Conservation (phyloP, 331 rosid species). For the Acacia pycnantha region DNA sequence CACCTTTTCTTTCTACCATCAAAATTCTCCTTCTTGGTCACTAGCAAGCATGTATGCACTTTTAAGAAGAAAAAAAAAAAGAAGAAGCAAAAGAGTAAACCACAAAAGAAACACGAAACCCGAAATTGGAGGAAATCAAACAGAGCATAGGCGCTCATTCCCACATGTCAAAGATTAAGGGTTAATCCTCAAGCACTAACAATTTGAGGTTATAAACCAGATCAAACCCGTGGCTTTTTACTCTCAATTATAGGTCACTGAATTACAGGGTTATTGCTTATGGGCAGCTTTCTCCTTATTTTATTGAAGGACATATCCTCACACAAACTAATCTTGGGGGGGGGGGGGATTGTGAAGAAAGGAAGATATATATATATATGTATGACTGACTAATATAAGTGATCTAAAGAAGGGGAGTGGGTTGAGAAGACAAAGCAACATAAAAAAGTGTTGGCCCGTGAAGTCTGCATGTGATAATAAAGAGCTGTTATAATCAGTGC, state of each 20-base stretch:
- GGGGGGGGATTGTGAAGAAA: neutral
- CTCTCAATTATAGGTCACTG: no score
- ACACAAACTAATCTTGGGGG: neutral
- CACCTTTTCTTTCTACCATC: neutral
- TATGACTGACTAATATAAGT: neutral
- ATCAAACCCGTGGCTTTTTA: no score
- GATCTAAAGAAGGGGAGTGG: slow-evolving; percentile 27
- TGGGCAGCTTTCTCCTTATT: neutral
- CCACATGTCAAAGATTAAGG: neutral
- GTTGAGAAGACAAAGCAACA: slow-evolving; percentile 58
- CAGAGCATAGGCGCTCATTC: neutral
- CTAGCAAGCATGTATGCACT: neutral
- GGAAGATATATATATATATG: neutral
- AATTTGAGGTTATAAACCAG: no score
- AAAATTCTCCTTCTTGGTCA: neutral
- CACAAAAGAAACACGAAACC: neutral
- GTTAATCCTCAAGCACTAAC: no score
- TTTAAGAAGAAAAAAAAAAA: no score
- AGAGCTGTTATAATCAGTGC: slow-evolving; percentile 88
- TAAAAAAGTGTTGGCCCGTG: slow-evolving; percentile 74
- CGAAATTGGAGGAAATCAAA: slow-evolving; percentile 24
- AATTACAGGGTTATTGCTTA: no score
- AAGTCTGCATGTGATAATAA: slow-evolving; percentile 93
- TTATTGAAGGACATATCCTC: neutral
- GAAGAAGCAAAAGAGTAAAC: slow-evolving; percentile 1